phyloP scores from a whole-genome alignment of 139 green algal species.

The Nannochloris sp. region DNA sequence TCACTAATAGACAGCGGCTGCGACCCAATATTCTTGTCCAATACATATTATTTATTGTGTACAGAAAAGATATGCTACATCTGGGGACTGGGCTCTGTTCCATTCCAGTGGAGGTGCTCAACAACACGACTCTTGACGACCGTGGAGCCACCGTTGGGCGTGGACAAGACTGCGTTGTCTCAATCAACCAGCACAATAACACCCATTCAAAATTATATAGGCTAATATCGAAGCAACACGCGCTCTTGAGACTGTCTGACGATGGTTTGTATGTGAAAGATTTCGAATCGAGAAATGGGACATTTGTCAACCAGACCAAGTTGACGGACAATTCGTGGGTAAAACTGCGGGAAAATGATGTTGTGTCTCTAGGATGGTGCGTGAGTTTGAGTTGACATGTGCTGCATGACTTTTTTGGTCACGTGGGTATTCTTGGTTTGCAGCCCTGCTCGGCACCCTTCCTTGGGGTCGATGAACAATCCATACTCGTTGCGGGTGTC shows the following conservation, averaged over 20 bases:
- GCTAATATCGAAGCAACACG: slow-evolving; percentile 3
- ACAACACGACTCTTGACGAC: neutral
- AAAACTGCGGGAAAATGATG: neutral
- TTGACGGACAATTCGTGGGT: neutral
- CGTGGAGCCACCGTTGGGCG: neutral
- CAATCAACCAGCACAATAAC: neutral
- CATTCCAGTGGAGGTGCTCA: neutral
- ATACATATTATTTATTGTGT: too few species aligned
- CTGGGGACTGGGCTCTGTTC: neutral
- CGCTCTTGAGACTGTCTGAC: neutral
- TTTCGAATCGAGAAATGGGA: slow-evolving; percentile 5
- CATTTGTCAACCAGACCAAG: slow-evolving; percentile 7
- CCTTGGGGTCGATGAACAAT: neutral
- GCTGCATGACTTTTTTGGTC: too few species aligned
- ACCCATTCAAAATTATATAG: neutral
- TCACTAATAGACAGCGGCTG: neutral
- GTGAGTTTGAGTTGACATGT: neutral
- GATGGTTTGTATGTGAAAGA: neutral
- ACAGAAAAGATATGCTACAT: too few species aligned
- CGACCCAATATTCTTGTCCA: too few species aligned
- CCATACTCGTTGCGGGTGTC: neutral
- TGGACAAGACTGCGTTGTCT: neutral
- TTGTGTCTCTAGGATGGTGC: neutral
- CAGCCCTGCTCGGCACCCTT: neutral
- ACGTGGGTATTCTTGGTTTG: neutral